Percentiles rank a stretch among this genome's conserved stretches.
phyloP scores from a whole-genome alignment of 1,284 basidiomycete genomes.

The Trametes versicolor region DNA sequence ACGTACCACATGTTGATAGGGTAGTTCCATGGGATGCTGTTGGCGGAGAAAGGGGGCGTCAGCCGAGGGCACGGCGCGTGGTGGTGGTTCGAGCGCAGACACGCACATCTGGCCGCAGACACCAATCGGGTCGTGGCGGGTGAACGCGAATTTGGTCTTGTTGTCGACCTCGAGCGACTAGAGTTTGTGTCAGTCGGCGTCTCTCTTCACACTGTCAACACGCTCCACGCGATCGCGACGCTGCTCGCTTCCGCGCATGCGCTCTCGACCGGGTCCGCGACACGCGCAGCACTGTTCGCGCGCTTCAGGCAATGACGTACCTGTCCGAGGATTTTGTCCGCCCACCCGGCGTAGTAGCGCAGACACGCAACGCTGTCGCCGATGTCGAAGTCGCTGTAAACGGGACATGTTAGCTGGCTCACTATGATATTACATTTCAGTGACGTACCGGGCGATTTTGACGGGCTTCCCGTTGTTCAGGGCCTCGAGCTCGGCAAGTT shows the following conservation, averaged over 20 bases:
- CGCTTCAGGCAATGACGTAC: slow-evolving; percentile 41
- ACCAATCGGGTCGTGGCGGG: slow-evolving; percentile 92
- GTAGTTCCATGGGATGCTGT: slow-evolving; percentile 92
- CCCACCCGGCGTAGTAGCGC: slow-evolving; percentile 81
- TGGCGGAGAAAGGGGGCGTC: slow-evolving; percentile 1
- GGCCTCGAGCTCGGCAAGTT: slow-evolving; percentile 81
- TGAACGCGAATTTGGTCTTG: slow-evolving; percentile 84
- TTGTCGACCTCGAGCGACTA: slow-evolving; percentile 86
- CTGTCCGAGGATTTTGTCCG: slow-evolving; percentile 67
- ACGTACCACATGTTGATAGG: slow-evolving; percentile 89
- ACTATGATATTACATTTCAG: background rate
- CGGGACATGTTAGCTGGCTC: background rate
- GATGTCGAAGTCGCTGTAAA: slow-evolving; percentile 82
- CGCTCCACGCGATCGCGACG: background rate
- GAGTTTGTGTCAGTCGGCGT: background rate
- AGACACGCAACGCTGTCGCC: slow-evolving; percentile 83
- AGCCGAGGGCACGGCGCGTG: background rate
- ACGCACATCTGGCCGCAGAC: slow-evolving; percentile 90
- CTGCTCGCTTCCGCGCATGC: background rate
- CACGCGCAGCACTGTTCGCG: background rate
- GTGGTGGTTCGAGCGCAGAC: slow-evolving; percentile 8
- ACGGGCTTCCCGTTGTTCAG: slow-evolving; percentile 90
- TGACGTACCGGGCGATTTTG: slow-evolving; percentile 69
- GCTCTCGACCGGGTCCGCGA: background rate
- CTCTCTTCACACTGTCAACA: background rate